Evolutionary conservation across 2,329 filamentous ascomycete species (phyloP).

Genomic region (Exophiala alcalophila): DNA sequence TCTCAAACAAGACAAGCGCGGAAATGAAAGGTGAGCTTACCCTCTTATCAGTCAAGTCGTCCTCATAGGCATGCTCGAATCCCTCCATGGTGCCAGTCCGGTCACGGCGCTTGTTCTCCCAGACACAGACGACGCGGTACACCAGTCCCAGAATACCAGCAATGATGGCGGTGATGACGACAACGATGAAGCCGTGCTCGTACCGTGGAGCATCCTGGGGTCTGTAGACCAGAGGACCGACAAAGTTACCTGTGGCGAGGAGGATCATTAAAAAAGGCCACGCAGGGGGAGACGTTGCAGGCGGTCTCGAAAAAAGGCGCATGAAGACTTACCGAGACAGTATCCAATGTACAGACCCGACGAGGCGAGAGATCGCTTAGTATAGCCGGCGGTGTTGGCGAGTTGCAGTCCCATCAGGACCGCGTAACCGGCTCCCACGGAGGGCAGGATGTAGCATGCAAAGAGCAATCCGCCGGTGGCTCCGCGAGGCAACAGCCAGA

Average conservation of each 20-base stretch:
- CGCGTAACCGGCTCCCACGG: slow-evolving; percentile 47
- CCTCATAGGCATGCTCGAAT: slow-evolving; percentile 53
- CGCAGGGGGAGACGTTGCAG: slow-evolving; percentile 41
- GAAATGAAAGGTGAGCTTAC: too few relatives aligned
- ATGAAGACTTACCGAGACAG: slow-evolving; percentile 45
- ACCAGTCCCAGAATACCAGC: slow-evolving; percentile 31
- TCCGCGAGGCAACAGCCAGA: slow-evolving; percentile 44
- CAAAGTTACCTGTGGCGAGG: slow-evolving; percentile 39
- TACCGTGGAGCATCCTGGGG: slow-evolving; percentile 33
- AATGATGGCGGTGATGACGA: slow-evolving; percentile 2
- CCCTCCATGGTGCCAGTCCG: slow-evolving; percentile 39
- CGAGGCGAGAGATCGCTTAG: slow-evolving; percentile 27
- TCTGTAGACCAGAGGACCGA: slow-evolving; percentile 37
- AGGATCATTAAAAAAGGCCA: slow-evolving; percentile 37
- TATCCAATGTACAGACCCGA: slow-evolving; percentile 27
- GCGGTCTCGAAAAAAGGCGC: too few relatives aligned
- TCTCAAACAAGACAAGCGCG: too few relatives aligned
- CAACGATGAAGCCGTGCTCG: slow-evolving; percentile 36
- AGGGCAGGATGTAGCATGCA: slow-evolving; percentile 50
- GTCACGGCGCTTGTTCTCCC: slow-evolving; percentile 21
- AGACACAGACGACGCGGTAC: slow-evolving; percentile 26
- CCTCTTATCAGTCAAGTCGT: slow-evolving; percentile 49
- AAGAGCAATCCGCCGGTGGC: slow-evolving; percentile 48
- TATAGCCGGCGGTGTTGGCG: slow-evolving; percentile 33
- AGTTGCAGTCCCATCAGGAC: slow-evolving; percentile 51